phyloP scores from a whole-genome alignment of 371 early-diverging fungal species.

The Funneliformis caledonium region DNA sequence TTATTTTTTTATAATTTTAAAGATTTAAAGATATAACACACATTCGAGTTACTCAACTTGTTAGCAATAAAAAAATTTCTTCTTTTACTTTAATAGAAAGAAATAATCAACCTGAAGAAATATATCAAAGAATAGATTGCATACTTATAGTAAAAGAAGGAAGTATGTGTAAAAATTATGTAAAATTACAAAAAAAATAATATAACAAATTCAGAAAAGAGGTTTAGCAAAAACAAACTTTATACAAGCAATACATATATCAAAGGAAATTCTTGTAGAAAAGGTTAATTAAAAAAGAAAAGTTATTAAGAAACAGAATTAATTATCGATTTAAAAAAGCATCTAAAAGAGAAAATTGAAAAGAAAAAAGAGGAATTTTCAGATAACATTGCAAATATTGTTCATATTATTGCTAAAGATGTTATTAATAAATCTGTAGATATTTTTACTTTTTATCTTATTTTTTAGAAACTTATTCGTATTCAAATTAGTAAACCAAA shows the following conservation, averaged over 20 bases:
- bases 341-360: background rate
- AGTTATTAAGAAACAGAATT: background rate
- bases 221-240: background rate
- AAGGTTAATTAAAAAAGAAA: background rate
- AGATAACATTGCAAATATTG: background rate
- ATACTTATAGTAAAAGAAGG: background rate
- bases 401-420: background rate
- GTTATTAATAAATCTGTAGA: background rate
- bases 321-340: background rate
- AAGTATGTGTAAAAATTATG: slow-evolving; percentile 1
- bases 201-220: background rate
- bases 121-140: background rate
- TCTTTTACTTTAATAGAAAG: background rate
- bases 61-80: background rate
- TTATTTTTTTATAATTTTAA: background rate
- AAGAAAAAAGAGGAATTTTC: background rate
- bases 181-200: background rate
- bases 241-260: background rate
- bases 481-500: background rate
- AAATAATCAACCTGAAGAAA: no score
- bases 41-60: background rate
- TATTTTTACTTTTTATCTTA: background rate
- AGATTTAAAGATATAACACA: background rate
- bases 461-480: background rate
- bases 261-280: background rate